Evolutionary conservation across 805 yeast species (phyloP), one percentile per base, ranked within the genome.

Genomic region (Lipomyces anomalus): DNA sequence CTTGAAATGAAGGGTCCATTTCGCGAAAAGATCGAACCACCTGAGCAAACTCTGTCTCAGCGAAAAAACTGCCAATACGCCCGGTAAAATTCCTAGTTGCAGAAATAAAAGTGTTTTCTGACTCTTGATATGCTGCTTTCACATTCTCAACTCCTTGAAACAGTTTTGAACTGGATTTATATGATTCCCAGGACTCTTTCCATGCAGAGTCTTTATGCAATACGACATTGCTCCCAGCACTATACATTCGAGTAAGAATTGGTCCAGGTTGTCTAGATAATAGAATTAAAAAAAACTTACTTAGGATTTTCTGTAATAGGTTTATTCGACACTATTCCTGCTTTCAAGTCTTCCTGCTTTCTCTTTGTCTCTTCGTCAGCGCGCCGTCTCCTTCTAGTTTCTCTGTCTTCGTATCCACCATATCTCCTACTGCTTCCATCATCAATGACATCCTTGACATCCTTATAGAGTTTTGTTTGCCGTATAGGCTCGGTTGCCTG

Each of bases 41-140:
- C 65, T 83, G 83, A 20, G 95, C 97, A 53, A 85, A 80, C 70
- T 92, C 99, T 30, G 97, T 92, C 69, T 92, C 99, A 34, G 92
- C 92, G 61, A 89, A 89, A 61, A 89, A 80, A 4, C 95, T 87
- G 4, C 92, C 82, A 46, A 92, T 69, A 61, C 86, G 84, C 61
- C 82, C 86, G 34, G 84, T 62, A 21, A 92, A 69, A 18, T 90
- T 84, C 69, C 98, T 79, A 43, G 92, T 67, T 34, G 83, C 67
- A 7, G 89, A 78, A 50, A 92, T 76, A 59, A 92, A 71, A 6
- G 96, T 96, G 66, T 92, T 92, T 58, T 90, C 97, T 44, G 88
- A 80, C 66, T 90, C 97, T 58, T 90, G 95, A 44, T 71, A 65
- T 61, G 75, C 80, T 50, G 76, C 76, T 62, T 78, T 81, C 56